Evolutionary conservation across 2,329 filamentous ascomycete species (phyloP), one percentile per base, ranked within the genome.

Genomic region (Dissoconium aciculare): DNA sequence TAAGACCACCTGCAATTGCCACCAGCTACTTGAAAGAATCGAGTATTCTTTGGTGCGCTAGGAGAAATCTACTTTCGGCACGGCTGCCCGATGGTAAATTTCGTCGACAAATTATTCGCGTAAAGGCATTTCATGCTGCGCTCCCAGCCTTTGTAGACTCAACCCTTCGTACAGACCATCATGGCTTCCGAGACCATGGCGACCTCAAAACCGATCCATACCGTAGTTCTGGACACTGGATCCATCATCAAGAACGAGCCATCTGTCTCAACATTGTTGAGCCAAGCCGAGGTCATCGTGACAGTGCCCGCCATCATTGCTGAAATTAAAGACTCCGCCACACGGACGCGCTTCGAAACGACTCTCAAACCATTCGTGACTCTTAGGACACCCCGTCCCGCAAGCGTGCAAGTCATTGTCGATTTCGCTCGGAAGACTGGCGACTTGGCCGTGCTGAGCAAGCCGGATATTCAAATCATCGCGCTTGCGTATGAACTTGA

Each of bases 401-500:
- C 74, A 28, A 94, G 83, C 44, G 59, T 94, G 41, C 78, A 77
- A 48, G 67, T 87, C 36, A 70, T 94, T 3, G 74, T 72, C 28
- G 78, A 81, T 35, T 95, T 95, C 61, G 81, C 89, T 26, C 71
- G 81, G 32, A 78, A 74, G 53, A 95, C 89, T 1, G 89, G 89
- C 33, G 89, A 98, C 54, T 66, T 85, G 39, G 71, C 78, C 8
- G 87, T 94, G 1, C 62, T 98, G 35, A 94, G 85, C 58, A 74
- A 69, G 50, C 79, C 84, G 1, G 89, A 98, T 72, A 63, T 95
- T 37, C 79, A 91, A 44, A 69, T 98, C 24, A 63, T 95, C 49
- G 89, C 87, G 5, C 62, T 98, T 33, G 79, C 83, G 1, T 95
- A 95, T 54, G 89, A 98, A 53, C 54, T 95, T n/a, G 87, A 95